These are phyloP conservation scores for Cymbomonas tetramitiformis DNA, from an alignment of 139 green algal genomes.

Conservation along the genomic window DNA sequence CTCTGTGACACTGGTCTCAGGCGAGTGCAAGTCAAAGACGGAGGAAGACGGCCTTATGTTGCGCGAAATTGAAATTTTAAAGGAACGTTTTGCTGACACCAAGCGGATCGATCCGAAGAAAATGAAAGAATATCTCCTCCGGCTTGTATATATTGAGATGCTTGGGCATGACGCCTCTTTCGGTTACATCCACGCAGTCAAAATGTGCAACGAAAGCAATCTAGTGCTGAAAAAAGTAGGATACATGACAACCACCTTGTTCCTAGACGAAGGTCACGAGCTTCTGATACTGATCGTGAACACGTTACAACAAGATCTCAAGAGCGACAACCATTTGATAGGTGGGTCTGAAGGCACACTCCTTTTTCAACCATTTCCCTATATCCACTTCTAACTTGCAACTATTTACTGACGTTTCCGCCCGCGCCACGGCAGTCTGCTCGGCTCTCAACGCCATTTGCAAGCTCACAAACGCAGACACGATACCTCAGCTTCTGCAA, in stretches of 20 bases:
- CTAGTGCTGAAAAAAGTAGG: constrained; percentile 65
- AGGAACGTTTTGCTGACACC: background rate
- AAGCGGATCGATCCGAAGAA: constrained; percentile 6
- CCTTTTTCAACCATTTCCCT: no score
- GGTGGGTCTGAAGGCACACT: no score
- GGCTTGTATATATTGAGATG: constrained; percentile 95
- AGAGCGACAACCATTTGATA: constrained; percentile 79
- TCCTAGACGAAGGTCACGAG: constrained; percentile 76
- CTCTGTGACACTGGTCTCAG: no score
- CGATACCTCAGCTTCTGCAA: constrained; percentile 65
- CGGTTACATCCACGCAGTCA: constrained; percentile 70
- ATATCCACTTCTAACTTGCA: no score
- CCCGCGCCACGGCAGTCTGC: no score
- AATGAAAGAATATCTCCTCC: constrained; percentile 62
- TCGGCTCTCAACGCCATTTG: constrained; percentile 46
- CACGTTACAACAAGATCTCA: constrained; percentile 81
- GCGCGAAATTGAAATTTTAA: background rate
- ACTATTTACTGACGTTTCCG: no score
- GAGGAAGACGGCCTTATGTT: constrained; percentile 11
- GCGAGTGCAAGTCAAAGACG: constrained; percentile 14
- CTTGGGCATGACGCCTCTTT: constrained; percentile 86
- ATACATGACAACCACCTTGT: constrained; percentile 77
- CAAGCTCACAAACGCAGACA: constrained; percentile 63
- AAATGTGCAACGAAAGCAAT: constrained; percentile 35
- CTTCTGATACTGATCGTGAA: constrained; percentile 89